Conservation (phyloP, 2,329 filamentous ascomycete species). For the Ceratocystis ficicola region DNA sequence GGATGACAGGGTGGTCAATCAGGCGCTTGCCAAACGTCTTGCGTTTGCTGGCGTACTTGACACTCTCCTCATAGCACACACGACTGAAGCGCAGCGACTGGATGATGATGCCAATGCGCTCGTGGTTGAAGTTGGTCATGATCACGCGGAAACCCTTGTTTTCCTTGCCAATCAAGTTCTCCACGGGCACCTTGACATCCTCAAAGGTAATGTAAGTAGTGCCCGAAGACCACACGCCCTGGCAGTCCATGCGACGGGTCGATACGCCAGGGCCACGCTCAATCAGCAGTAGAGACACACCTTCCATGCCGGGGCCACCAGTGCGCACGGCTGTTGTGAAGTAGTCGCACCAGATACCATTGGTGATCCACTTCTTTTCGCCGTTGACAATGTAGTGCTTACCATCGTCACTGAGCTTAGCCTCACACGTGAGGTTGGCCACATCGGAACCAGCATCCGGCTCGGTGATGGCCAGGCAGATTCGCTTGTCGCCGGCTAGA, state of each 20-base stretch:
- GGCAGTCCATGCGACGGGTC: conserved; percentile 94
- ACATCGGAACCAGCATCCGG: conserved; percentile 92
- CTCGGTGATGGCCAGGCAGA: conserved; percentile 95
- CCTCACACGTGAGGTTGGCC: conserved; percentile 88
- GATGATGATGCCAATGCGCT: conserved; percentile 97
- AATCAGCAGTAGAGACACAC: conserved; percentile 79
- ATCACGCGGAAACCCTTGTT: conserved; percentile 98
- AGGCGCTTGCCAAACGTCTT: conserved; percentile 93
- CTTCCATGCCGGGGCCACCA: conserved; percentile 79
- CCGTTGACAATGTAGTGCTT: conserved; percentile 99
- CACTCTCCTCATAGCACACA: conserved; percentile 90
- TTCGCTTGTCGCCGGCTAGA: conserved; percentile 84
- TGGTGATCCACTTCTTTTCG: conserved; percentile 99
- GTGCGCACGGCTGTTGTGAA: conserved; percentile 95
- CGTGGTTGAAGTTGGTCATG: conserved; percentile 99
- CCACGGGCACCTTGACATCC: conserved; percentile 98
- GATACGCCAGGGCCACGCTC: conserved; percentile 81
- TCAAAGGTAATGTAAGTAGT: conserved; percentile 98
- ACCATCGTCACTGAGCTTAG: conserved; percentile 84
- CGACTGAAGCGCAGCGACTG: conserved; percentile 91
- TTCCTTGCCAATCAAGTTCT: conserved; percentile 94
- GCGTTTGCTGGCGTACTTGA: conserved; percentile 96
- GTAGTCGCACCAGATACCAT: conserved; percentile 93
- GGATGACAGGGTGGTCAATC: conserved; percentile 93
- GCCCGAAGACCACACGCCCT: conserved; percentile 89